Evolutionary conservation across 306 rosid genomes (phyloP), one percentile per base, ranked within the genome.

Genomic region (Cyamopsis tetragonoloba): DNA sequence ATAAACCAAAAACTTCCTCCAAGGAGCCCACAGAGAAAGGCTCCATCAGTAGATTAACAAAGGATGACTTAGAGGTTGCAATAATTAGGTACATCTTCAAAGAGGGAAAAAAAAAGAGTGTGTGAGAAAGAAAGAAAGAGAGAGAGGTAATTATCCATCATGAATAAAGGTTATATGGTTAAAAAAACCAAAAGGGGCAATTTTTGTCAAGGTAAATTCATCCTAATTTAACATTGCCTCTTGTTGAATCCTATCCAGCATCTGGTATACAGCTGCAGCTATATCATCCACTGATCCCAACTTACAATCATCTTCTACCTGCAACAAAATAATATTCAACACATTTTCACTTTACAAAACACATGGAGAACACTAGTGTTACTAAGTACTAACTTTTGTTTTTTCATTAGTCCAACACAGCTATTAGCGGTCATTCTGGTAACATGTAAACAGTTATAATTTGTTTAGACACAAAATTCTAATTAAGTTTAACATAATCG

Each of bases 241-340:
- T 72, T 86, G 81, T 41, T 85, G 87, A 79, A 93, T 93, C 80
- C 71, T 80, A 42, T 71, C 68, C 55, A 93, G 78, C 78, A 86
- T 75, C 81, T 86, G 89, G 74, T 84, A 80, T 60, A 88, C 77
- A 20, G 97, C 99, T 43, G 86, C 71, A 4, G 99, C 95, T 58
- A 93, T 90, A 50, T 90, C 99, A 75, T 93, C 97, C 43, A 85
- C 99, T 28, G 97, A 84, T 69, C 62, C 86, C 80, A 93, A 80
- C 75, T 75, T 81, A 70, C 99, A 90, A 28, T 85, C 97, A 48
- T 93, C 99, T 54, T 93, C 99, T 32, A 88, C 90, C 99, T 88
- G 85, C 74, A 71, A 47, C 1, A 23, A 46, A 61, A n/a, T n/a
- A 26, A 19, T 6, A 5, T 5, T 26, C 74, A 34, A 22, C n/a